phyloP scores from a whole-genome alignment of 768 basidiomycete species.

The Mycena metata region DNA sequence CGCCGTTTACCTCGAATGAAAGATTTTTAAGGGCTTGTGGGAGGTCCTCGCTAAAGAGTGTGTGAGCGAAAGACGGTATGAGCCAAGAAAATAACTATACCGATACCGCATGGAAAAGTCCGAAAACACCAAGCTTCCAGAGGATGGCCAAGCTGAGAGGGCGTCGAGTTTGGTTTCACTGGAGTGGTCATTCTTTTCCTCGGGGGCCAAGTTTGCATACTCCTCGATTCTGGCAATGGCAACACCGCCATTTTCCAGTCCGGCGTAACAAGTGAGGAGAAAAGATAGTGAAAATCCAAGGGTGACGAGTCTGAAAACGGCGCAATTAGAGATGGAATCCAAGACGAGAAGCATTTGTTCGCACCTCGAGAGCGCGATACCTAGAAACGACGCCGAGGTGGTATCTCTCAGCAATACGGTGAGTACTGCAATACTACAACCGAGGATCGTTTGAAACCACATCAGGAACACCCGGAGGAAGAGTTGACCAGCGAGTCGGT shows the following conservation, averaged over 20 bases:
- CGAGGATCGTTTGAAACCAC: constrained; percentile 31
- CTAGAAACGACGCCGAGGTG: constrained; percentile 27
- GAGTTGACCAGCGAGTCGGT: constrained; percentile 23
- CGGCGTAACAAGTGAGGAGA: constrained; percentile 15
- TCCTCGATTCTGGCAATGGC: constrained; percentile 32
- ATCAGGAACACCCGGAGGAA: constrained; percentile 30
- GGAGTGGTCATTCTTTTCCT: constrained; percentile 7
- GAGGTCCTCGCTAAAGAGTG: constrained; percentile 13
- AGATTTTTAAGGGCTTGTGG: constrained; percentile 23
- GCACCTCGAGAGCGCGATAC: constrained; percentile 23
- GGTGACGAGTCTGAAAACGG: constrained; percentile 12
- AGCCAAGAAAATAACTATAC: not conserved
- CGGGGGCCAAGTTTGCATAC: constrained; percentile 22
- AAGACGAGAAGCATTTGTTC: not conserved
- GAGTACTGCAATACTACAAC: constrained; percentile 18
- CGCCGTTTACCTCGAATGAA: constrained; percentile 19
- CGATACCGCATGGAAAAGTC: constrained; percentile 32
- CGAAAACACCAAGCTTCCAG: constrained; percentile 12
- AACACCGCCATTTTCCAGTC: constrained; percentile 27
- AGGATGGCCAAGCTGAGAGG: constrained; percentile 24
- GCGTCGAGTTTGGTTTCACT: not conserved
- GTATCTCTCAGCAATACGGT: constrained; percentile 25
- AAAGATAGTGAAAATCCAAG: constrained; percentile 7
- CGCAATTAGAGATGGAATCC: not conserved
- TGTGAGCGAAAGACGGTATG: not conserved